Base-by-base conservation (phyloP, 2,329 filamentous ascomycete species). In the Cordyceps farinosa region DNA sequence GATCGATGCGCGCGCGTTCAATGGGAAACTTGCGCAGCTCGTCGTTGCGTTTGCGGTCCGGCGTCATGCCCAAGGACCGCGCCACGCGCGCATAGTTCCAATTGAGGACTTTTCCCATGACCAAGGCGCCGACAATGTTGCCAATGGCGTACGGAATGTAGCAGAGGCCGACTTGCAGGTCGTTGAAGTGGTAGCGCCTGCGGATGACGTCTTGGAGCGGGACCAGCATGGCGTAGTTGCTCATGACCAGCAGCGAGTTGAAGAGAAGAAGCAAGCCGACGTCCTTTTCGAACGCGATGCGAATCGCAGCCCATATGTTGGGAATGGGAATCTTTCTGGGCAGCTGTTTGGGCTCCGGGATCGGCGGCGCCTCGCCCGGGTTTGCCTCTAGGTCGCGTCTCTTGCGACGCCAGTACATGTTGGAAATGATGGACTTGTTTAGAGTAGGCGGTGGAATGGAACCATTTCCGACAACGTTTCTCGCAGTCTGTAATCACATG, bases 21-120 rank as follows among this genome's bases (percentile, higher is more conserved):
- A 77, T 75, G 44, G 76, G 74, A 55, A 77, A 76, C 10, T 64
- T 66, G 13, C 69, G 62, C 65, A 76, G 65, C 58, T 77, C 71
- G 45, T 73, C 70, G 62, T 72, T 72, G 50, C 80, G 78, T 64
- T 79, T 81, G 64, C 77, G 77, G 50, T 78, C 78, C 47, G 85
- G 75, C 0, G 76, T 68, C 34, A 87, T 74, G 22, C 81, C 81
- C 1, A 83, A 71, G 6, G 74, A 75, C 7, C 70, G 70, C 2
- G 85, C 84, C 47, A 84, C 77, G 10, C 84, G 80, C 0, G 78
- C 76, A 69, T 86, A 90, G 70, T 87, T 86, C 76, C 80, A 82
- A 71, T 90, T 86, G 7, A 89, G 76, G 4, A 87, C 67, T 48
- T 78, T 77, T 13, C 87, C 84, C 0, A 74, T 71, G 1, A 72